Conservation (phyloP, 139 green algal species). For the Tetradesmus obliquus region DNA sequence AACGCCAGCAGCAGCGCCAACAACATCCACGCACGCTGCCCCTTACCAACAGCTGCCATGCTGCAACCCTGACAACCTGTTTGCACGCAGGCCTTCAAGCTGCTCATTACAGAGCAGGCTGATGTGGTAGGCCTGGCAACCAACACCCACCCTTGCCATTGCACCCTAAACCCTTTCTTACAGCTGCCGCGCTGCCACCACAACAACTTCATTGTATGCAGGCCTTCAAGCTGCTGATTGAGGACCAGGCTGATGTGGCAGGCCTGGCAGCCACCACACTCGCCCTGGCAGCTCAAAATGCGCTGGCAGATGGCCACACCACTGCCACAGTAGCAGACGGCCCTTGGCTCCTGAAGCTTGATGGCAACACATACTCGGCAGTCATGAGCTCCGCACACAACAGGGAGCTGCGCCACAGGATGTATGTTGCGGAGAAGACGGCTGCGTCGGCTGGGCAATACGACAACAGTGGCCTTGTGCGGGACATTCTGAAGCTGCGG, state of each 20-base stretch:
- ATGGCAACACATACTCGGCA: slow-evolving; percentile 86
- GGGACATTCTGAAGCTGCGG: slow-evolving; percentile 85
- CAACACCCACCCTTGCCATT: no score
- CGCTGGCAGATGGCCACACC: slow-evolving; percentile 71
- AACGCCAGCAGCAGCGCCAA: no score
- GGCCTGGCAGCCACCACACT: slow-evolving; percentile 84
- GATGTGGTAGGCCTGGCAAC: neutral
- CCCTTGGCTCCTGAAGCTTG: slow-evolving; percentile 95
- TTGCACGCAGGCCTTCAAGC: neutral
- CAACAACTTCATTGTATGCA: neutral
- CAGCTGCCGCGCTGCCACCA: no score
- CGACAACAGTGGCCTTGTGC: slow-evolving; percentile 93
- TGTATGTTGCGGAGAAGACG: slow-evolving; percentile 92
- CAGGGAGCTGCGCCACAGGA: slow-evolving; percentile 87
- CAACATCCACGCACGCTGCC: no score
- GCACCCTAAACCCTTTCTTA: no score
- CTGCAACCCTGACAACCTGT: no score
- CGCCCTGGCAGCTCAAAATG: slow-evolving; percentile 62
- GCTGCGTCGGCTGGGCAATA: slow-evolving; percentile 76
- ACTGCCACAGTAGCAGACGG: slow-evolving; percentile 80
- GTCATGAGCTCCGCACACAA: slow-evolving; percentile 89
- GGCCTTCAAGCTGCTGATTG: slow-evolving; percentile 26
- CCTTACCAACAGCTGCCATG: no score
- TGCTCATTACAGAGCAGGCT: neutral
- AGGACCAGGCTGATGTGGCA: slow-evolving; percentile 64